Conservation (phyloP, 257 asterid species). For the Perilla frutescens region DNA sequence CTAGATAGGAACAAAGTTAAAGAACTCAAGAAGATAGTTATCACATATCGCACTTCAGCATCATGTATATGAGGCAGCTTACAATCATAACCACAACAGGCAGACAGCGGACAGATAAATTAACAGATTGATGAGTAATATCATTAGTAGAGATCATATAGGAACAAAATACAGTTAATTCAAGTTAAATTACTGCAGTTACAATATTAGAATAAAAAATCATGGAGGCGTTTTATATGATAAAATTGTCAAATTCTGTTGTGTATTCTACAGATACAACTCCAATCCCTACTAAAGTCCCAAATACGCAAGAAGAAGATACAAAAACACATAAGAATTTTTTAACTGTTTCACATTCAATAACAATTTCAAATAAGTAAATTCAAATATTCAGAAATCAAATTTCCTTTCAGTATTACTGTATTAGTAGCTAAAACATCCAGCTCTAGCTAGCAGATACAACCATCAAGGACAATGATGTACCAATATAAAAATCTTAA, state of each 20-base stretch:
- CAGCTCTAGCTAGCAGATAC: slow-evolving; percentile 1
- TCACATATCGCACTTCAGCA: not conserved
- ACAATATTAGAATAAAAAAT: not conserved
- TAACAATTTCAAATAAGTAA: not conserved
- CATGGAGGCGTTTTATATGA: not conserved
- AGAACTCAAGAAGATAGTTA: slow-evolving; percentile 19
- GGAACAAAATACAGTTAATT: slow-evolving; percentile 1
- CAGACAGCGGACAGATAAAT: slow-evolving; percentile 4
- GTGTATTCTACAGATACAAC: not conserved
- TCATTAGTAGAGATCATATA: slow-evolving; percentile 1
- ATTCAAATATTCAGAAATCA: too few relatives aligned
- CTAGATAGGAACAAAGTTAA: slow-evolving; percentile 1
- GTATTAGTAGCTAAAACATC: slow-evolving; percentile 12
- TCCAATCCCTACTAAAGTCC: not conserved
- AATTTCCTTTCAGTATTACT: not conserved
- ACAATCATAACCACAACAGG: slow-evolving; percentile 17
- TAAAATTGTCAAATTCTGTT: not conserved
- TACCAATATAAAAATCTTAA: slow-evolving; percentile 10
- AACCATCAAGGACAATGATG: slow-evolving; percentile 10
- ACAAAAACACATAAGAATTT: not conserved
- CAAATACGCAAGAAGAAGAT: slow-evolving; percentile 7
- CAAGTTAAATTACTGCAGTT: slow-evolving; percentile 16
- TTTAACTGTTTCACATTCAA: not conserved
- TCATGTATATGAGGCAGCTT: not conserved
- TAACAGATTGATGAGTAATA: slow-evolving; percentile 13